Percentiles rank a stretch among this genome's conserved stretches.
These are phyloP conservation scores for Trichoderma sp. DNA, from an alignment of 2,329 filamentous ascomycete species.

Conservation along the genomic window DNA sequence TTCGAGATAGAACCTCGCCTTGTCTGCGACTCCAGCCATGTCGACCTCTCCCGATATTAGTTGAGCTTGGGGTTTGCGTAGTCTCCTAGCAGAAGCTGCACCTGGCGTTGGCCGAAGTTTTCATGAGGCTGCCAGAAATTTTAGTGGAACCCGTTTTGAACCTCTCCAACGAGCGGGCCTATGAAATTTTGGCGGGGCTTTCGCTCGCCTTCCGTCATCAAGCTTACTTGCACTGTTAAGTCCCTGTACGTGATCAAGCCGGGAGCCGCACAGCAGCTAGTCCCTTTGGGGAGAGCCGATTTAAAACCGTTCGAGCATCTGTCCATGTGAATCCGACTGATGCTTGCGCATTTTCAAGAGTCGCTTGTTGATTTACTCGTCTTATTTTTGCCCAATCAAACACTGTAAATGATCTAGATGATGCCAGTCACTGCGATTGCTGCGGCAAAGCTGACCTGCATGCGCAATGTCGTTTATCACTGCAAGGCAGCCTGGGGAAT, in stretches of 20 bases:
- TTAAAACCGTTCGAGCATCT: background rate
- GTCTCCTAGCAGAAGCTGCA: background rate
- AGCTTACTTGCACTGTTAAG: background rate
- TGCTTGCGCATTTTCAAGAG: background rate
- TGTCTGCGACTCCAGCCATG: constrained; percentile 86
- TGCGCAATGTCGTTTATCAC: constrained; percentile 3
- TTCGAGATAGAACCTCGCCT: constrained; percentile 93
- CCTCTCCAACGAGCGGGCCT: background rate
- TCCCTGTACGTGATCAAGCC: background rate
- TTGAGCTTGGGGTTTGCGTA: background rate
- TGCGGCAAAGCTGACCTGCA: constrained; percentile 8
- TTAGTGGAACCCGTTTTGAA: constrained; percentile 25
- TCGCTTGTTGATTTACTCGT: background rate
- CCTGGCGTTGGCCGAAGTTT: constrained; percentile 23
- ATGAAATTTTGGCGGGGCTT: background rate
- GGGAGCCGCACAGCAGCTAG: background rate
- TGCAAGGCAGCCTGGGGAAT: background rate
- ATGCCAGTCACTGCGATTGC: background rate
- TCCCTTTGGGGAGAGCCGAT: background rate
- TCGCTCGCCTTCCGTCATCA: background rate
- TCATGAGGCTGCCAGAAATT: constrained; percentile 27
- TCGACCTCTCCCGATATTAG: background rate
- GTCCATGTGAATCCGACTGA: background rate
- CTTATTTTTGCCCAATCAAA: background rate
- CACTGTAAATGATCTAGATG: background rate